phyloP scores from a whole-genome alignment of 2,329 filamentous ascomycete genomes.

The Phyllosticta paracitricarpa region DNA sequence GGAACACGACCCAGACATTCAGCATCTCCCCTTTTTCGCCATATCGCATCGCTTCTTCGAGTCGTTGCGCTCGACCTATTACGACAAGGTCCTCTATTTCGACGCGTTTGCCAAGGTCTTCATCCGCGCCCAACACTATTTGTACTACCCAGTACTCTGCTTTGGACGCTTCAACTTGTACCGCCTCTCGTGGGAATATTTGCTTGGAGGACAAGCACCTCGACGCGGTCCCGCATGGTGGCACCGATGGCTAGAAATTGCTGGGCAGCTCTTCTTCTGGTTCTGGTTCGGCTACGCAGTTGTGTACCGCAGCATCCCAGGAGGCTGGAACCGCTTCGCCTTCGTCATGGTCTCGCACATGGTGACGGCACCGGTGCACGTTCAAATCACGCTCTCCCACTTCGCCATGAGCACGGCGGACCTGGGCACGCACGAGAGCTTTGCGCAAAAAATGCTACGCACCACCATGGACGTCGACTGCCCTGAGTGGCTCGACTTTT shows the following conservation, averaged over 20 bases:
- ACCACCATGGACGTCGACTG: slow-evolving; percentile 69
- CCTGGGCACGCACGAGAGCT: slow-evolving; percentile 54
- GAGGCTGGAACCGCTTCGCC: slow-evolving; percentile 45
- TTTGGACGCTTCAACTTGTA: slow-evolving; percentile 66
- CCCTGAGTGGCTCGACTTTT: slow-evolving; percentile 60
- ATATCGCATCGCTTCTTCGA: slow-evolving; percentile 56
- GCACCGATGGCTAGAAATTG: slow-evolving; percentile 57
- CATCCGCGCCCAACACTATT: slow-evolving; percentile 53
- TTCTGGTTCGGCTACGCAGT: slow-evolving; percentile 58
- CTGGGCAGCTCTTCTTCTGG: slow-evolving; percentile 56
- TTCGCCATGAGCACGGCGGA: slow-evolving; percentile 62
- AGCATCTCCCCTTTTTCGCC: slow-evolving; percentile 61
- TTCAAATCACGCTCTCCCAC: slow-evolving; percentile 63
- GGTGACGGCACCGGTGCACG: slow-evolving; percentile 57
- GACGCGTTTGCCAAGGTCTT: slow-evolving; percentile 51
- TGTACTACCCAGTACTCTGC: slow-evolving; percentile 59
- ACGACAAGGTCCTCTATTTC: slow-evolving; percentile 55
- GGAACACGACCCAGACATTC: slow-evolving; percentile 92
- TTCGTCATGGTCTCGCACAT: slow-evolving; percentile 58
- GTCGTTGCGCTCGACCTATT: slow-evolving; percentile 54
- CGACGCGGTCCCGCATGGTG: slow-evolving; percentile 55
- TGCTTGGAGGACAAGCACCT: slow-evolving; percentile 45
- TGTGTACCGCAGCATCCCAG: slow-evolving; percentile 50
- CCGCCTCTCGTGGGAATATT: slow-evolving; percentile 55
- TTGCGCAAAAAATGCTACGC: slow-evolving; percentile 58